Evolutionary conservation across 1,284 basidiomycete genomes (phyloP).

Genomic region (Apiotrichum akiyoshidainum): DNA sequence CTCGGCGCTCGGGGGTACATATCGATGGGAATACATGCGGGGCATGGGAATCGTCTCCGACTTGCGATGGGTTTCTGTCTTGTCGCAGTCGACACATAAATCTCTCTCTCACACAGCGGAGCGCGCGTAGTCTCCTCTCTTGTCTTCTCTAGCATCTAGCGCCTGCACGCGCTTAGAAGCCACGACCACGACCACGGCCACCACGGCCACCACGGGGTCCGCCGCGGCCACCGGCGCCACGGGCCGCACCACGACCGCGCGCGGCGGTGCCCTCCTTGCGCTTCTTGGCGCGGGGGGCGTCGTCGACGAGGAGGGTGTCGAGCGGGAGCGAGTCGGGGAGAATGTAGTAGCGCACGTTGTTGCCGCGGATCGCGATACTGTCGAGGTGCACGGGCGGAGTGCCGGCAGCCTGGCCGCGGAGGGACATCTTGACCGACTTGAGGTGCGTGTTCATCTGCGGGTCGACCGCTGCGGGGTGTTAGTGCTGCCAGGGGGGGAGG

Average conservation of each 20-base stretch:
- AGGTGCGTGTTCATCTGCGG: constrained; percentile 98
- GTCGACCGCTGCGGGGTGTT: constrained; percentile 68
- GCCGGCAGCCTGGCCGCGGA: constrained; percentile 64
- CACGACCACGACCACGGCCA: constrained; percentile 37
- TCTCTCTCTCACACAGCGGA: neutral
- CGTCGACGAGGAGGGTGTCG: constrained; percentile 94
- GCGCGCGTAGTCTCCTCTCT: neutral
- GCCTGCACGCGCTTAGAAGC: constrained; percentile 26
- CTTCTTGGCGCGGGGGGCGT: constrained; percentile 93
- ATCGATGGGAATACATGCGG: constrained; percentile 21
- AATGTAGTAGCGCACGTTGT: constrained; percentile 81
- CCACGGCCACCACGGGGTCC: constrained; percentile 36
- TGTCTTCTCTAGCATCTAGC: neutral
- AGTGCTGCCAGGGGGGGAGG: neutral
- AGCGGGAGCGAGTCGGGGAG: constrained; percentile 93
- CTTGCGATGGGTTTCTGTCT: neutral
- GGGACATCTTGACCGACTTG: constrained; percentile 94
- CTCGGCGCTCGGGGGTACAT: neutral
- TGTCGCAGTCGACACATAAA: neutral
- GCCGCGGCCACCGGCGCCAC: constrained; percentile 40
- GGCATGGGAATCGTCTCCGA: constrained; percentile 3
- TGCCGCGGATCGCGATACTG: constrained; percentile 83
- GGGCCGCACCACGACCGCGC: constrained; percentile 34
- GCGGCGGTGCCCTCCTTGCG: constrained; percentile 51
- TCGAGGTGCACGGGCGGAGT: constrained; percentile 61